Evolutionary conservation across 192 early-diverging fungal genomes (phyloP).

Genomic region (Linnemannia elongata): DNA sequence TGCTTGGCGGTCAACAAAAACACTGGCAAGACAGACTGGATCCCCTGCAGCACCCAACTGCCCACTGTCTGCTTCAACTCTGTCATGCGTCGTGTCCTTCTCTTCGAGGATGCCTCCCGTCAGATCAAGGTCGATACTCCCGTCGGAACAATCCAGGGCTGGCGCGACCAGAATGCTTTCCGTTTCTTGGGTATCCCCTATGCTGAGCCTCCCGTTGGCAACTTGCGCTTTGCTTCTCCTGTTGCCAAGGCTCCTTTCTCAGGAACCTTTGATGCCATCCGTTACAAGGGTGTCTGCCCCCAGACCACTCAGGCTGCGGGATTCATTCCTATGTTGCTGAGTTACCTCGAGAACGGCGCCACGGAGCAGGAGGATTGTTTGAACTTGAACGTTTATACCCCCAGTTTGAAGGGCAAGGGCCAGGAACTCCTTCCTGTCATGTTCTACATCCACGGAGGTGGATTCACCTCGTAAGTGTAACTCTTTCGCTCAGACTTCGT

Average conservation of each 20-base stretch:
- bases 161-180: constrained; percentile 42
- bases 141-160: constrained; percentile 37
- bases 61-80: constrained; percentile 41
- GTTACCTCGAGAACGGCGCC: constrained; percentile 36
- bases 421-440: constrained; percentile 66
- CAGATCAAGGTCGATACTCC: constrained; percentile 53
- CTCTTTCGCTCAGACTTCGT: too few species aligned
- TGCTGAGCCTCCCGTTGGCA: constrained; percentile 56
- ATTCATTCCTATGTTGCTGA: constrained; percentile 23
- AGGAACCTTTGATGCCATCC: constrained; percentile 32
- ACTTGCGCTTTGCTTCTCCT: constrained; percentile 61
- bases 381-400: constrained; percentile 68
- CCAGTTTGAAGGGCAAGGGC: constrained; percentile 33
- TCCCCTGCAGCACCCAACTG: constrained; percentile 34
- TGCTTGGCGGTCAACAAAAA: constrained; percentile 47
- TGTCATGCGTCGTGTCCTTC: constrained; percentile 39
- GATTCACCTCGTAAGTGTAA: constrained; percentile 56
- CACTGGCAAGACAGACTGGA: constrained; percentile 43
- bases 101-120: constrained; percentile 48
- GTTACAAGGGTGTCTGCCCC: constrained; percentile 40
- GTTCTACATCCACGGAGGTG: constrained; percentile 74
- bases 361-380: constrained; percentile 68
- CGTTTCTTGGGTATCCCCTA: constrained; percentile 66
- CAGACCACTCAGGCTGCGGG: constrained; percentile 49
- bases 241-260: constrained; percentile 48